Percentiles rank a stretch among this genome's conserved stretches.
These are phyloP conservation scores for Logfia minima DNA, from an alignment of 129 eudicot genomes.

Conservation along the genomic window DNA sequence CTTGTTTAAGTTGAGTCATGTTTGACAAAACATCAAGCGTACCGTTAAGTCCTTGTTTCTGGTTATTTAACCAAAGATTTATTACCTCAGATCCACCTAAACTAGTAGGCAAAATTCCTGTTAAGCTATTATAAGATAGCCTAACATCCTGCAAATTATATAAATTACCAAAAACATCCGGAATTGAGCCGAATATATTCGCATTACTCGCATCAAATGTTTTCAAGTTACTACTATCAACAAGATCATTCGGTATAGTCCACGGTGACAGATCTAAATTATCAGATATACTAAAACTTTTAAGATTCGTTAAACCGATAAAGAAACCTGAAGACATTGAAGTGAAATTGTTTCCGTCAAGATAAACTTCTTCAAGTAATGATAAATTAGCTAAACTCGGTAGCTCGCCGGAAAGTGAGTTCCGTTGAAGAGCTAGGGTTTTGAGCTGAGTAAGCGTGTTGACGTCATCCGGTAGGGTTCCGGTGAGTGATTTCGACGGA, in stretches of 20 bases:
- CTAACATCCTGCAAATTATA: not conserved
- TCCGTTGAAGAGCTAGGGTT: not conserved
- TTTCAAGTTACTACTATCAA: not conserved
- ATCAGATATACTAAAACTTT: slow-evolving; percentile 13
- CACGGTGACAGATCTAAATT: slow-evolving; percentile 6
- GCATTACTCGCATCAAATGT: slow-evolving; percentile 12
- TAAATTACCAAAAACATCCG: not conserved
- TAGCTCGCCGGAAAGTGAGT: not conserved
- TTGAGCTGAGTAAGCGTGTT: slow-evolving; percentile 6
- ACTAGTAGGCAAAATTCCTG: not conserved
- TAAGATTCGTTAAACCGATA: not conserved
- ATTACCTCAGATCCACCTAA: not conserved
- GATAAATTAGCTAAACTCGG: slow-evolving; percentile 1
- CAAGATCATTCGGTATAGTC: not conserved
- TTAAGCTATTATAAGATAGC: slow-evolving; percentile 9
- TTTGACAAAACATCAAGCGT: not conserved
- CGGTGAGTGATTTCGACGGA: not conserved
- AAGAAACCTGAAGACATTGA: not conserved
- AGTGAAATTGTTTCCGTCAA: slow-evolving; percentile 10
- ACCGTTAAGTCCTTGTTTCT: slow-evolving; percentile 6
- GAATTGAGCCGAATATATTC: slow-evolving; percentile 8
- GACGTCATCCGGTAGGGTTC: slow-evolving; percentile 8
- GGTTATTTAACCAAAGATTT: slow-evolving; percentile 10
- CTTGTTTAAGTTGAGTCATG: not conserved
- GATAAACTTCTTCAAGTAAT: not conserved